phyloP scores from a whole-genome alignment of 495 filamentous ascomycete species.

The Aspergillus heteromorphus region DNA sequence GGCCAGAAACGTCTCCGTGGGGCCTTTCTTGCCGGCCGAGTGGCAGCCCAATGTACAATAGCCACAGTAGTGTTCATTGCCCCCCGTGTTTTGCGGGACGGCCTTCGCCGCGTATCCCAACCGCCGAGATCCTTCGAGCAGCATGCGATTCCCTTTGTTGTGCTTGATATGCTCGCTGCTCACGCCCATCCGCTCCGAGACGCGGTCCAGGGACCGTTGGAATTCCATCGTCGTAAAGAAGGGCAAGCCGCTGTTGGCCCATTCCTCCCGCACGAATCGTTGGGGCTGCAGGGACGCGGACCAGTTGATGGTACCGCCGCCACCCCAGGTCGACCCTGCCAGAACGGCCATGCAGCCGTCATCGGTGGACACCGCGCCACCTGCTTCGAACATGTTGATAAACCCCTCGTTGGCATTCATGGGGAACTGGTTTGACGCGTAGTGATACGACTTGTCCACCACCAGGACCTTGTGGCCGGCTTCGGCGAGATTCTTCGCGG shows the following conservation, averaged over 20 bases:
- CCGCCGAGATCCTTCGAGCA: conserved; percentile 71
- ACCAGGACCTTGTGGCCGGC: conserved; percentile 71
- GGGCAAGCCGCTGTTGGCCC: conserved; percentile 65
- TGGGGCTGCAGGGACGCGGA: conserved; percentile 78
- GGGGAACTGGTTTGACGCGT: conserved; percentile 64
- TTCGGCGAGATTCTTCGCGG: conserved; percentile 73
- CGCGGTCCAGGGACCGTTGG: conserved; percentile 69
- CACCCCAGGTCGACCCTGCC: conserved; percentile 76
- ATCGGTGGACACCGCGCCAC: conserved; percentile 50
- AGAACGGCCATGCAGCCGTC: conserved; percentile 57
- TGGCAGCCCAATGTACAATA: conserved; percentile 76
- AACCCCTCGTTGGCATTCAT: conserved; percentile 56
- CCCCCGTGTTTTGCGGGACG: conserved; percentile 75
- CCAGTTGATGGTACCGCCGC: conserved; percentile 87
- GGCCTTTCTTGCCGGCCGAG: conserved; percentile 67
- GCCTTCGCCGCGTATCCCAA: conserved; percentile 66
- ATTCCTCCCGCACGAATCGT: conserved; percentile 74
- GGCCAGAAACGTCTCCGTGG: conserved; percentile 68
- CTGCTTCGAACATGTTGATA: conserved; percentile 59
- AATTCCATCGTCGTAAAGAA: conserved; percentile 75
- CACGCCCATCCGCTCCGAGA: conserved; percentile 75
- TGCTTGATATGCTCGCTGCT: conserved; percentile 60
- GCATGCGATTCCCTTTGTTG: conserved; percentile 59
- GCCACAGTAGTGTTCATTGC: conserved; percentile 66
- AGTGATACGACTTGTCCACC: conserved; percentile 76